phyloP scores from a whole-genome alignment of 2,329 filamentous ascomycete genomes.

The Annulohypoxylon truncatum region DNA sequence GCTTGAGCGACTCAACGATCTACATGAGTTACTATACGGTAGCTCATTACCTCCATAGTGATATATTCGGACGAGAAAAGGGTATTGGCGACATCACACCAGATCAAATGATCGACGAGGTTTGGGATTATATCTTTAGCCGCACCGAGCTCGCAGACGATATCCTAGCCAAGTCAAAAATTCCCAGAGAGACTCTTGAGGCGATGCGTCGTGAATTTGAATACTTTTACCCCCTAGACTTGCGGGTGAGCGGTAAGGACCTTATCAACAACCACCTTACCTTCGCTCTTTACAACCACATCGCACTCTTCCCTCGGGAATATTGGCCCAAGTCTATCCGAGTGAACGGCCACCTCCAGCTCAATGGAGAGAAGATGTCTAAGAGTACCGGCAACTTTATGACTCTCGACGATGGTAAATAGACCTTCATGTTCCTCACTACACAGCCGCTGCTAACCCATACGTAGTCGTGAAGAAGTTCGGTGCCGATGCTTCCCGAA shows the following conservation, averaged over 20 bases:
- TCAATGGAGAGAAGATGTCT: constrained; percentile 99
- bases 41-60: constrained; percentile 77
- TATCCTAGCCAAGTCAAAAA: constrained; percentile 72
- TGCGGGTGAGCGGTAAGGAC: constrained; percentile 91
- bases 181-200: constrained; percentile 78
- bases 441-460: constrained; percentile 43
- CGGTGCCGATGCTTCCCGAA: constrained; percentile 90
- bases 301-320: constrained; percentile 86
- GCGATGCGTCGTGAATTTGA: constrained; percentile 91
- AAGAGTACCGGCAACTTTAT: constrained; percentile 99
- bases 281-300: constrained; percentile 93
- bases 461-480: constrained; percentile 79
- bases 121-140: constrained; percentile 96
- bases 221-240: constrained; percentile 95
- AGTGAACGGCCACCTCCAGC: constrained; percentile 90
- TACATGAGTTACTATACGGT: constrained; percentile 88
- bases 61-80: constrained; percentile 82
- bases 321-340: constrained; percentile 91
- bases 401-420: constrained; percentile 75
- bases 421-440: background rate
- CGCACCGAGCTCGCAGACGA: constrained; percentile 76
- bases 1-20: constrained; percentile 89
- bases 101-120: constrained; percentile 92
- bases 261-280: constrained; percentile 94
- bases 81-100: constrained; percentile 77